Conservation (phyloP, 2,329 filamentous ascomycete genomes). For the Talaromyces marneffei region DNA sequence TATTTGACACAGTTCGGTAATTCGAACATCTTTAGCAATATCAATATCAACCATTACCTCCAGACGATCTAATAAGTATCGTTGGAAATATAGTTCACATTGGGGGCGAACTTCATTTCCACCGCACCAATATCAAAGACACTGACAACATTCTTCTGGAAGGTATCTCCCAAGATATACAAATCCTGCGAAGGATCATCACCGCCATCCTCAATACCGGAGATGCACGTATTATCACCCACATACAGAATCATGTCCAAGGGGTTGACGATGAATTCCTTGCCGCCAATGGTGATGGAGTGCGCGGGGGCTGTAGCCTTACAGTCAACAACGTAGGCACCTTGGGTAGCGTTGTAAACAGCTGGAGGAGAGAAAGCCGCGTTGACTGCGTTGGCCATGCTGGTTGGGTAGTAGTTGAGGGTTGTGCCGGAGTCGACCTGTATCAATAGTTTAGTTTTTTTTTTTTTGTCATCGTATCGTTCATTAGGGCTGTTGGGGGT, state of each 20-base stretch:
- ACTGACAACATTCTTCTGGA: constrained; percentile 47
- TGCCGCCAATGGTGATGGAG: constrained; percentile 17
- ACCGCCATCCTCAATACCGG: constrained; percentile 24
- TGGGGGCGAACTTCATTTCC: constrained; percentile 43
- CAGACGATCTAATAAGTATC: constrained; percentile 13
- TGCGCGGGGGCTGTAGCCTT: not conserved
- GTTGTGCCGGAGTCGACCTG: constrained; percentile 26
- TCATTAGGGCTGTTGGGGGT: no score
- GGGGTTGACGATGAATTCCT: constrained; percentile 28
- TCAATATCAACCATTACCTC: not conserved
- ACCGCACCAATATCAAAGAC: constrained; percentile 47
- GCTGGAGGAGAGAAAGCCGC: constrained; percentile 41
- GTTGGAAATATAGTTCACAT: constrained; percentile 16
- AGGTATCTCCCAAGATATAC: constrained; percentile 43
- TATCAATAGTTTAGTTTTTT: not conserved
- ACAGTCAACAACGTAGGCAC: constrained; percentile 24
- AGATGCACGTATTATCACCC: constrained; percentile 17
- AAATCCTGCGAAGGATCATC: constrained; percentile 25
- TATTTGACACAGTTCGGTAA: not conserved
- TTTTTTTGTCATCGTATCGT: no score
- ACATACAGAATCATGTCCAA: constrained; percentile 28
- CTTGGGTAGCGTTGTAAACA: constrained; percentile 23
- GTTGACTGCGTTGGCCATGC: constrained; percentile 37
- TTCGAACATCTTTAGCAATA: not conserved
- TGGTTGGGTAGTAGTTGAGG: constrained; percentile 36